phyloP scores from a whole-genome alignment of 129 eudicot genomes.

The Flaveria ramosissima region DNA sequence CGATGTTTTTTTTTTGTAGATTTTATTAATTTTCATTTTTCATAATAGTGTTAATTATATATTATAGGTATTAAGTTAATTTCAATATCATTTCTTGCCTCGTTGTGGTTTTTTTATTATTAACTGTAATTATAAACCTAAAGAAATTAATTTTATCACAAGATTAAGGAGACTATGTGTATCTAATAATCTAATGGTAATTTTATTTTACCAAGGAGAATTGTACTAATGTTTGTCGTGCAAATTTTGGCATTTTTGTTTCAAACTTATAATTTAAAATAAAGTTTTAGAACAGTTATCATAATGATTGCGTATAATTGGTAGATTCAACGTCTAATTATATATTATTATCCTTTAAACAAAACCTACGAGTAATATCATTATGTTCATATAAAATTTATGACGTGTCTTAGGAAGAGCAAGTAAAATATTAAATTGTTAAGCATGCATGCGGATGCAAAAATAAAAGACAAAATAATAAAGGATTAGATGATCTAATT shows the following conservation, averaged over 20 bases:
- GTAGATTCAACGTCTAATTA: background rate
- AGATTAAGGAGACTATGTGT: background rate
- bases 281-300: background rate
- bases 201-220: background rate
- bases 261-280: background rate
- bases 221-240: background rate
- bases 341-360: background rate
- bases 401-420: background rate
- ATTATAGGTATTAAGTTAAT: too few species aligned
- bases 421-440: background rate
- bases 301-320: background rate
- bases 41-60: too few species aligned
- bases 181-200: background rate
- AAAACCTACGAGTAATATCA: background rate
- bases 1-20: too few species aligned
- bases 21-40: too few species aligned
- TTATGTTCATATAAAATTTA: background rate
- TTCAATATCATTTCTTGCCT: too few species aligned
- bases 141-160: background rate
- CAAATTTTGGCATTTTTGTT: background rate
- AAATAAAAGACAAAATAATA: background rate
- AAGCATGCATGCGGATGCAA: slow-evolving; percentile 21
- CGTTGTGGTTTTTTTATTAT: background rate
- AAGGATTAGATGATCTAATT: slow-evolving; percentile 8
- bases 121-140: background rate